Evolutionary conservation across 345 rosid genomes (phyloP).

Genomic region (Eucalyptus fibrosa): DNA sequence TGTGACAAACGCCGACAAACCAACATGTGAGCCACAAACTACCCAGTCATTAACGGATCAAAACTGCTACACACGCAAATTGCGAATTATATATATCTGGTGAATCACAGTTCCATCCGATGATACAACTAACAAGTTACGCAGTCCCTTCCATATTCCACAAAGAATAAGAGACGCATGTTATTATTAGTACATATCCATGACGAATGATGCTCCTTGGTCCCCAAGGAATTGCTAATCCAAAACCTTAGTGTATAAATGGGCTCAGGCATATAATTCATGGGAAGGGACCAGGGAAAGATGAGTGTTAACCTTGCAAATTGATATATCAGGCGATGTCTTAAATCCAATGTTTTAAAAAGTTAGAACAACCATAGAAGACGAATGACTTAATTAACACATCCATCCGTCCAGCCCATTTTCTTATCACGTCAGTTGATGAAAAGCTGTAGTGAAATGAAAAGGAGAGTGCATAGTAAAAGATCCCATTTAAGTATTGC

Average conservation of each 20-base stretch:
- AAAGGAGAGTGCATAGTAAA: neutral
- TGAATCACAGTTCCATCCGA: neutral
- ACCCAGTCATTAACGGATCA: accelerated
- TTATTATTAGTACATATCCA: neutral
- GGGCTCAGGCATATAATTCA: accelerated
- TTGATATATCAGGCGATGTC: neutral
- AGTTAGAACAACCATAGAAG: neutral
- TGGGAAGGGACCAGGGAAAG: neutral
- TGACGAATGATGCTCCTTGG: accelerated
- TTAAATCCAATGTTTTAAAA: neutral
- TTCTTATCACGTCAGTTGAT: neutral
- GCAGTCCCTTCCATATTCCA: neutral
- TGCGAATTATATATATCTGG: neutral
- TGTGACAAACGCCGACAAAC: accelerated
- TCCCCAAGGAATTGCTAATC: neutral
- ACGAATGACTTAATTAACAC: neutral
- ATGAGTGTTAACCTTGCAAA: accelerated
- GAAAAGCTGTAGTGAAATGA: neutral
- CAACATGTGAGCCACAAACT: neutral
- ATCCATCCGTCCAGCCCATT: neutral
- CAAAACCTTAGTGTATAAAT: accelerated
- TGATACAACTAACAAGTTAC: neutral
- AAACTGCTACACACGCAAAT: accelerated
- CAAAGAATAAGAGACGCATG: accelerated
- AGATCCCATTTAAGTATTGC: neutral